Conservation (phyloP, 2,329 filamentous ascomycete species). For the Trichoderma breve region DNA sequence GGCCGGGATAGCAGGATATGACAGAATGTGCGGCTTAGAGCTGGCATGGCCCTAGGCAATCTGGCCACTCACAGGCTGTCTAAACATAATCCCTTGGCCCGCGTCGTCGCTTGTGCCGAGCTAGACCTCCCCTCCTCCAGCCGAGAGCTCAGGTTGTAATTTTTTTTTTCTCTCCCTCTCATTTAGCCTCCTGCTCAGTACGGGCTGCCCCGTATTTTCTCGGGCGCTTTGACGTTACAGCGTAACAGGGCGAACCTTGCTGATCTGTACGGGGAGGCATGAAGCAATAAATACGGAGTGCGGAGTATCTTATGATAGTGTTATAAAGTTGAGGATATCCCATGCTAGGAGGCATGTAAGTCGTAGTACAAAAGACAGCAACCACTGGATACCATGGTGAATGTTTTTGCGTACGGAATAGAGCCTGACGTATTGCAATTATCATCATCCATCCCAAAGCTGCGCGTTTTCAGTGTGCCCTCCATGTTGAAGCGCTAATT, state of each 20-base stretch:
- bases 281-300: neutral
- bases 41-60: slow-evolving; percentile 8
- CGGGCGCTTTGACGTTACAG: neutral
- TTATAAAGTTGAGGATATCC: neutral
- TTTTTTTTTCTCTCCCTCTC: neutral
- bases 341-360: neutral
- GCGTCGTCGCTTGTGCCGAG: slow-evolving; percentile 21
- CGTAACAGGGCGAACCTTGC: neutral
- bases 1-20: slow-evolving; percentile 16
- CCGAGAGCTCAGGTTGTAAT: slow-evolving; percentile 13
- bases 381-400: neutral
- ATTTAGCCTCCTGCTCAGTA: neutral
- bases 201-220: neutral
- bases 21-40: slow-evolving; percentile 16
- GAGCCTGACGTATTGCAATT: neutral
- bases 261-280: neutral
- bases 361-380: neutral
- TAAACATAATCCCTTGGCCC: slow-evolving; percentile 28
- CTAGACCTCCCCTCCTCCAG: slow-evolving; percentile 16
- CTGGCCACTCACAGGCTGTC: slow-evolving; percentile 27
- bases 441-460: neutral
- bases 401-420: neutral
- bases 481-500: neutral
- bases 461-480: neutral
- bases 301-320: neutral